A percentile compares a stretch with the other conserved stretches of the same genome.
Evolutionary conservation across 257 asterid species (phyloP).

Genomic region (Nicotiana sylvestris): DNA sequence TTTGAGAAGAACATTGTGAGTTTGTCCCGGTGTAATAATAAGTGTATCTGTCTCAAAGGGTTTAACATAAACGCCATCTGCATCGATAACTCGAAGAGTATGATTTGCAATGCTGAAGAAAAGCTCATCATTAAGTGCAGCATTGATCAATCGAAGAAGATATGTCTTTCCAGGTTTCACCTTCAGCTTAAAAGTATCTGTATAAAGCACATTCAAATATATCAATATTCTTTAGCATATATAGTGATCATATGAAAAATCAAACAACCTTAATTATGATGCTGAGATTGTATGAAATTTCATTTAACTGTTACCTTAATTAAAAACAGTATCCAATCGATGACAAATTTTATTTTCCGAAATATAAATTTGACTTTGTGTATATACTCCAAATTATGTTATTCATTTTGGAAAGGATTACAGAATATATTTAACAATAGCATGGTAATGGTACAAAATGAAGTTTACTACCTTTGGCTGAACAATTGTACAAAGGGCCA

Average conservation of each 20-base stretch:
- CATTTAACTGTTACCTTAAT: no score
- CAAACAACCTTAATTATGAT: no score
- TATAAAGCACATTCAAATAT: background rate
- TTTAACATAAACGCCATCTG: conserved; percentile 48
- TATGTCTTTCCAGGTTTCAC: conserved; percentile 57
- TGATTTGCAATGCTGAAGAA: conserved; percentile 59
- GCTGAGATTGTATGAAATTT: no score
- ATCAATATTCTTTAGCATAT: background rate
- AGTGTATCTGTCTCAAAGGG: conserved; percentile 42
- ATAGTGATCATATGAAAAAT: no score
- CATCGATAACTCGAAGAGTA: conserved; percentile 40
- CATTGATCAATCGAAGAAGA: conserved; percentile 61
- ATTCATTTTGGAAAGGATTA: background rate
- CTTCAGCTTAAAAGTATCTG: conserved; percentile 49
- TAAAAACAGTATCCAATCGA: no score
- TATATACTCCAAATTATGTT: no score
- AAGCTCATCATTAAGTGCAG: conserved; percentile 59
- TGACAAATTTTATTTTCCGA: no score
- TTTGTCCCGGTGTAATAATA: conserved; percentile 54
- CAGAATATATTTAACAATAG: background rate
- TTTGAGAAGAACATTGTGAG: conserved; percentile 44
- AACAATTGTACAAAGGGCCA: conserved; percentile 54
- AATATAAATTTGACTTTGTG: no score
- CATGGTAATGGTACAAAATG: background rate
- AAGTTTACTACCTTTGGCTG: conserved; percentile 40